Percentiles rank a stretch among this genome's conserved stretches.
phyloP scores from a whole-genome alignment of 1,284 basidiomycete genomes.

The Neonothopanus nambi region DNA sequence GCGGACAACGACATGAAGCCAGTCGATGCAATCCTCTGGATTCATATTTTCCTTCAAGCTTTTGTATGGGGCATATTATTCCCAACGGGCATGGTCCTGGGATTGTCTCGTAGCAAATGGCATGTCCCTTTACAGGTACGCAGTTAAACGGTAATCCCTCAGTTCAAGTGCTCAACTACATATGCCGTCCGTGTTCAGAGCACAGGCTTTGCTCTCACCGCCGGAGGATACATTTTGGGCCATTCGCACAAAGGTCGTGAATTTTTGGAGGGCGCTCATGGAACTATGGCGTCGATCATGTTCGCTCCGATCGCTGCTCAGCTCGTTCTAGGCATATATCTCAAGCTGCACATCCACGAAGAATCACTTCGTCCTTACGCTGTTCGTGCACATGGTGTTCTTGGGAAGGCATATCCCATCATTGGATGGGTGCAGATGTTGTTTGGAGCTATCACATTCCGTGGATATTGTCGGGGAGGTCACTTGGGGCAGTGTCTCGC shows the following conservation, averaged over 20 bases:
- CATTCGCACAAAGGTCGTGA: conserved; percentile 79
- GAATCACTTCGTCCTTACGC: conserved; percentile 72
- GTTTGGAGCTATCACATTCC: conserved; percentile 67
- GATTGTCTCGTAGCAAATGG: conserved; percentile 77
- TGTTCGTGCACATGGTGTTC: conserved; percentile 72
- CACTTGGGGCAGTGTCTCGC: conserved; percentile 82
- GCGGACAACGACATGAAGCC: conserved; percentile 70
- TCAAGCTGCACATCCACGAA: conserved; percentile 92
- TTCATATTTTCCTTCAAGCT: conserved; percentile 78
- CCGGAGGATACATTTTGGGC: conserved; percentile 74
- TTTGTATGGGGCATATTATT: conserved; percentile 82
- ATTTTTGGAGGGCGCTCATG: conserved; percentile 74
- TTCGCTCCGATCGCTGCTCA: conserved; percentile 69
- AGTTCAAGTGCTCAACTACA: not conserved
- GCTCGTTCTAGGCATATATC: conserved; percentile 79
- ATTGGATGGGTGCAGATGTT: conserved; percentile 87
- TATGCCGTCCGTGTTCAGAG: conserved; percentile 42
- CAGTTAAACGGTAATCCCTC: conserved; percentile 9
- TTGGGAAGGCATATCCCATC: conserved; percentile 87
- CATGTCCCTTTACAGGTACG: conserved; percentile 83
- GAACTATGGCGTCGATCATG: conserved; percentile 69
- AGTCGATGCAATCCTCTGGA: conserved; percentile 75
- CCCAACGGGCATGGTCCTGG: conserved; percentile 86
- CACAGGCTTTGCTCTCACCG: conserved; percentile 67
- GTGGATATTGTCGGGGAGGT: conserved; percentile 71